These are phyloP conservation scores for Dinochytrium kinnereticum DNA, from an alignment of 371 early-diverging fungal genomes.

Conservation along the genomic window DNA sequence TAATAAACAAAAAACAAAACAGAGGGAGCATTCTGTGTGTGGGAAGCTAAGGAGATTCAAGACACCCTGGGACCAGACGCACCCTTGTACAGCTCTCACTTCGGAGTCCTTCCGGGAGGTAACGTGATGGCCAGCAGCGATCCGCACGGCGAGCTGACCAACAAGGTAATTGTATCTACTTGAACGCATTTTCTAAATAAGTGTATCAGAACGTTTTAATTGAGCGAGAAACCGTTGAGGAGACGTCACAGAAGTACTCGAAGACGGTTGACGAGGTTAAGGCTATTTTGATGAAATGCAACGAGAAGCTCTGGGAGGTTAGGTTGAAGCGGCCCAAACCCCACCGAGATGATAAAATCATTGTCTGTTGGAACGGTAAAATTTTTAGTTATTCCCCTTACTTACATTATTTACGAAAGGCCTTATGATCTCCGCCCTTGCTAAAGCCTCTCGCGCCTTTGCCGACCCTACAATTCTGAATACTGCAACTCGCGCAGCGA, in stretches of 20 bases:
- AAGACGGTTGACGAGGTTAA: constrained; percentile 41
- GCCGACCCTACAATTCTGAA: constrained; percentile 15
- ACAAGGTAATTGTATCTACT: constrained; percentile 53
- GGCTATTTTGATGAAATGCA: constrained; percentile 39
- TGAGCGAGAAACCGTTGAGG: constrained; percentile 46
- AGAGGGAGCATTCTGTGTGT: constrained; percentile 77
- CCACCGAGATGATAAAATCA: constrained; percentile 66
- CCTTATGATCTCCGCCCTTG: constrained; percentile 63
- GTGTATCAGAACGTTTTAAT: constrained; percentile 63
- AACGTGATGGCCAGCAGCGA: constrained; percentile 64
- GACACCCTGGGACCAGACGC: constrained; percentile 49
- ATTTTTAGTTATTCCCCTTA: background rate
- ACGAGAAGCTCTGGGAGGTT: constrained; percentile 52
- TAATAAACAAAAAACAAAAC: too few species aligned
- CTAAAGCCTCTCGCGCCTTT: constrained; percentile 50
- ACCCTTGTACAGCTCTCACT: constrained; percentile 54
- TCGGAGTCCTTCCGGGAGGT: constrained; percentile 59
- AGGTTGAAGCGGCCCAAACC: constrained; percentile 64
- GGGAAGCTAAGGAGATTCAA: constrained; percentile 60
- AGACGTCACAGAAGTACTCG: constrained; percentile 51
- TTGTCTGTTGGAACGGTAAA: constrained; percentile 39
- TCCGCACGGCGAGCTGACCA: constrained; percentile 64
- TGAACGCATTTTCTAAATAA: background rate
- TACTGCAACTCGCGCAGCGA: constrained; percentile 56
- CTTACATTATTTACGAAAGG: constrained; percentile 46